A percentile compares a stretch with the other conserved stretches of the same genome.
These are phyloP conservation scores for Saccharum officinarum DNA, from an alignment of 176 grass and related monocot species.

Conservation along the genomic window DNA sequence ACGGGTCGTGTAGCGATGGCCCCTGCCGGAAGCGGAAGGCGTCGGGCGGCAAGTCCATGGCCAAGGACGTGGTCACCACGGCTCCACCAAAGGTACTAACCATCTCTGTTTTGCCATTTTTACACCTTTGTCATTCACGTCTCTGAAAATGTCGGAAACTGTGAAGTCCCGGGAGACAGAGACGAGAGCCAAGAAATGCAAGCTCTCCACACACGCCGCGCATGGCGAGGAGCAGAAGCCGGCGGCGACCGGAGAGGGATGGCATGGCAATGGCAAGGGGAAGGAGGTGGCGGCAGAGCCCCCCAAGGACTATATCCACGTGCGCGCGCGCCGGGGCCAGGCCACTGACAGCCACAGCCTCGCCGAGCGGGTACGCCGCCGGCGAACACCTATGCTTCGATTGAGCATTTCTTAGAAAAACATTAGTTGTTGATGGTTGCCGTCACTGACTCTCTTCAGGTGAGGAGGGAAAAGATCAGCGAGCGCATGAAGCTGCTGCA, in stretches of 20 bases:
- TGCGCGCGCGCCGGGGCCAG: slow-evolving; percentile 66
- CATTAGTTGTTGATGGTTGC: neutral
- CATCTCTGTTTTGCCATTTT: neutral
- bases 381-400: neutral
- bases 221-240: neutral
- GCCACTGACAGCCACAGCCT: slow-evolving; percentile 81
- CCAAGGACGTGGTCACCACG: slow-evolving; percentile 27
- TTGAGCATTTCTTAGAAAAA: neutral
- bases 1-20: slow-evolving; percentile 19
- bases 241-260: neutral
- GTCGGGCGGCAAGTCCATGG: slow-evolving; percentile 34
- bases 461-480: slow-evolving; percentile 87
- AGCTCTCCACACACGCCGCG: neutral
- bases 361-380: slow-evolving; percentile 53
- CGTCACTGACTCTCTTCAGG: slow-evolving; percentile 37
- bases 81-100: neutral
- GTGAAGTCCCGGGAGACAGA: slow-evolving; percentile 34
- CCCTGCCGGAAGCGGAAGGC: slow-evolving; percentile 59
- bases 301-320: slow-evolving; percentile 68
- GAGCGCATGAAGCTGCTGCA: slow-evolving; percentile 90
- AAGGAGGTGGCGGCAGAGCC: slow-evolving; percentile 31
- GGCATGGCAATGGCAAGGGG: neutral
- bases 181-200: slow-evolving; percentile 44
- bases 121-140: no score
- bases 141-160: neutral